Conservation (phyloP, 75 land plant species). For the Adiantum capillusveneris region DNA sequence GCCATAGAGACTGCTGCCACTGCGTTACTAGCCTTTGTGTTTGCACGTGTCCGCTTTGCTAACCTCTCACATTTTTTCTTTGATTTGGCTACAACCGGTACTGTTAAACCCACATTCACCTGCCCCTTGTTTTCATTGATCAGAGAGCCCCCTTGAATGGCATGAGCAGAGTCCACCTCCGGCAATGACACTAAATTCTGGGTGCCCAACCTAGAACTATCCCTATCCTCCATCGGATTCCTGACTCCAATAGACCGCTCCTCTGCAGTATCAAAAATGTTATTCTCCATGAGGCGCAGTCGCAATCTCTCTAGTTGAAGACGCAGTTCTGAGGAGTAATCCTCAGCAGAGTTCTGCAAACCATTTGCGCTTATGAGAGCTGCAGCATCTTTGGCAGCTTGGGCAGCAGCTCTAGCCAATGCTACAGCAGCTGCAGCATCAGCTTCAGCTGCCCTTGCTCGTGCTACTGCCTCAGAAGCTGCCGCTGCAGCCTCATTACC, state of each 20-base stretch:
- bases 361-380: slow-evolving; percentile 4
- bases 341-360: background rate
- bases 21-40: slow-evolving; percentile 16
- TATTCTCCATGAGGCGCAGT: slow-evolving; percentile 28
- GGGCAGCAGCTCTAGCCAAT: slow-evolving; percentile 32
- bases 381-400: slow-evolving; percentile 28
- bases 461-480: background rate
- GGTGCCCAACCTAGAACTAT: too few relatives aligned
- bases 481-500: slow-evolving; percentile 10
- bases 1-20: slow-evolving; percentile 7
- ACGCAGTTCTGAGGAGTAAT: slow-evolving; percentile 25
- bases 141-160: too few relatives aligned
- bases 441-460: slow-evolving; percentile 5
- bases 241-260: too few relatives aligned
- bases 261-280: background rate
- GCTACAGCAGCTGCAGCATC: slow-evolving; percentile 24
- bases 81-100: slow-evolving; percentile 27
- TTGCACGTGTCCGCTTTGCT: slow-evolving; percentile 28
- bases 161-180: too few relatives aligned
- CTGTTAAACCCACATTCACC: background rate
- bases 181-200: too few relatives aligned
- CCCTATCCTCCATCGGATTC: too few relatives aligned
- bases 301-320: slow-evolving; percentile 27
- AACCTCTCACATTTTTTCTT: slow-evolving; percentile 40
- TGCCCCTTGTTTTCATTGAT: background rate